Conservation (phyloP, 2,329 filamentous ascomycete genomes). For the Pleomassaria siparia region DNA sequence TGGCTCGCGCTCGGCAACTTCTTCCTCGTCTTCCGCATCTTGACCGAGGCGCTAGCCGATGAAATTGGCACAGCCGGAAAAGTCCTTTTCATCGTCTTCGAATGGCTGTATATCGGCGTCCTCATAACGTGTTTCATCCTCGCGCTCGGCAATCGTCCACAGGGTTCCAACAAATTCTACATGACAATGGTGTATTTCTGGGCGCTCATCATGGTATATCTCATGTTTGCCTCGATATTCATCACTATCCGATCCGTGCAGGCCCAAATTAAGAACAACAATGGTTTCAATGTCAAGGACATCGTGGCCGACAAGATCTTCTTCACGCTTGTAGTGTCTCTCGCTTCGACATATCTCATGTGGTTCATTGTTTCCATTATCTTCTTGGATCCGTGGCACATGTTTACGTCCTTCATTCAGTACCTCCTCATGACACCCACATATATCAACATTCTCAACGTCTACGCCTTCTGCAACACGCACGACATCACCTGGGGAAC, state of each 20-base stretch:
- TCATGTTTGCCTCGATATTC: slow-evolving; percentile 92
- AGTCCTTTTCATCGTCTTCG: slow-evolving; percentile 85
- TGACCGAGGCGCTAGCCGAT: slow-evolving; percentile 81
- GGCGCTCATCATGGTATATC: slow-evolving; percentile 88
- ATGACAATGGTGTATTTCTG: slow-evolving; percentile 99
- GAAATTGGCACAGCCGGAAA: slow-evolving; percentile 77
- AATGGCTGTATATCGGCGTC: slow-evolving; percentile 92
- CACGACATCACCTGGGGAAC: slow-evolving; percentile 98
- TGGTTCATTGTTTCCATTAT: slow-evolving; percentile 90
- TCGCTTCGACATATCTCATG: slow-evolving; percentile 88
- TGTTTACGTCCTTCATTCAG: slow-evolving; percentile 91
- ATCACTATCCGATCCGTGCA: slow-evolving; percentile 89
- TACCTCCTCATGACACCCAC: slow-evolving; percentile 94
- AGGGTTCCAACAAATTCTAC: slow-evolving; percentile 91
- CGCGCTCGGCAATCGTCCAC: slow-evolving; percentile 89
- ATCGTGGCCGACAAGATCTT: slow-evolving; percentile 88
- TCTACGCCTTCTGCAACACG: slow-evolving; percentile 98
- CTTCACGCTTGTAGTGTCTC: slow-evolving; percentile 88
- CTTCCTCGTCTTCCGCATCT: slow-evolving; percentile 97
- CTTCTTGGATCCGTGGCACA: slow-evolving; percentile 99
- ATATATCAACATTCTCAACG: slow-evolving; percentile 98
- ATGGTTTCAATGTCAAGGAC: slow-evolving; percentile 68
- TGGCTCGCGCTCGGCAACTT: slow-evolving; percentile 99
- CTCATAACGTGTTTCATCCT: slow-evolving; percentile 94
- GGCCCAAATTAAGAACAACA: slow-evolving; percentile 60